Percentiles rank a stretch among this genome's conserved stretches.
Evolutionary conservation across 2,329 filamentous ascomycete genomes (phyloP).

Genomic region (Cryphonectria japonica): DNA sequence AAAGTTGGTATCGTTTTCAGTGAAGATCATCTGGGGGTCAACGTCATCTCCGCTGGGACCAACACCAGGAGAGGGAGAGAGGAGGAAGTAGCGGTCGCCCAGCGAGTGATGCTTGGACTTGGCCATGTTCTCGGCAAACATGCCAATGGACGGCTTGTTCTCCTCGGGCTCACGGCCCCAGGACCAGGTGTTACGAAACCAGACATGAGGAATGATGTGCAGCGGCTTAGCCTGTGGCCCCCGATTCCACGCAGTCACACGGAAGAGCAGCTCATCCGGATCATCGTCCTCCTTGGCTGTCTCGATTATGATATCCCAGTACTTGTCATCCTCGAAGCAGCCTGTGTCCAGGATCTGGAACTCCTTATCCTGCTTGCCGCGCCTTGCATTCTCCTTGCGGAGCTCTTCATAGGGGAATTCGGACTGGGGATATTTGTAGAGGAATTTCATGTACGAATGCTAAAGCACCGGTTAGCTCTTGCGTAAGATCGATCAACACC

Average conservation of each 20-base stretch:
- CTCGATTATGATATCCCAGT: constrained; percentile 98
- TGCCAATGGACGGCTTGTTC: constrained; percentile 78
- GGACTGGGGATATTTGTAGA: constrained; percentile 95
- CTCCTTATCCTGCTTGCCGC: constrained; percentile 77
- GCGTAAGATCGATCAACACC: constrained; percentile 6
- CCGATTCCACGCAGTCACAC: constrained; percentile 94
- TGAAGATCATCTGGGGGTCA: constrained; percentile 84
- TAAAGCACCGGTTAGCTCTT: constrained; percentile 42
- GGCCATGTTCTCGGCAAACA: constrained; percentile 67
- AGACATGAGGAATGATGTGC: constrained; percentile 92
- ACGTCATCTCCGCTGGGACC: constrained; percentile 81
- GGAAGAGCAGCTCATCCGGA: constrained; percentile 88
- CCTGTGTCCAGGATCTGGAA: constrained; percentile 93
- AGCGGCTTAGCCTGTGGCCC: constrained; percentile 87
- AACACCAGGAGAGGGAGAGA: constrained; percentile 88
- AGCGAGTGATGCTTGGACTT: constrained; percentile 80
- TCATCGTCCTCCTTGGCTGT: constrained; percentile 93
- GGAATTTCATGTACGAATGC: constrained; percentile 99
- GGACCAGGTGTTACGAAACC: constrained; percentile 97
- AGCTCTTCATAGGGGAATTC: constrained; percentile 92
- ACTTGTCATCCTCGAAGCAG: constrained; percentile 83
- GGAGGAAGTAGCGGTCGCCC: constrained; percentile 80
- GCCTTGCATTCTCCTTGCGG: constrained; percentile 78
- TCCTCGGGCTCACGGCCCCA: constrained; percentile 81
- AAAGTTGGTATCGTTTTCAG: constrained; percentile 93